phyloP scores from a whole-genome alignment of 345 rosid species.

The Moricandia moricandioides region DNA sequence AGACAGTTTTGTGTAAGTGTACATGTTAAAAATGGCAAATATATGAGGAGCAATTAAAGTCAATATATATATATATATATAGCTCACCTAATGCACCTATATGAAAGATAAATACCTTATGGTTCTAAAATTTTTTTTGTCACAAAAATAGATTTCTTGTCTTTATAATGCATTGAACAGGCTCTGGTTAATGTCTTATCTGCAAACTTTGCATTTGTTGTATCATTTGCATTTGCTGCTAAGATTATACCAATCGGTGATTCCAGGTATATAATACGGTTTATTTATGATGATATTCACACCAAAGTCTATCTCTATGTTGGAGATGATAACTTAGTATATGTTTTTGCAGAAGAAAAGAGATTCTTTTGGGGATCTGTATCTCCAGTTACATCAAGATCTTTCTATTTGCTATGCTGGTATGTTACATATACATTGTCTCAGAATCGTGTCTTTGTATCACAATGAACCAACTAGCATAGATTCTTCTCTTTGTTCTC shows the following conservation, averaged over 20 bases:
- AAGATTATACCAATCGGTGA: slow-evolving; percentile 34
- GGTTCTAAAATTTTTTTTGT: no score
- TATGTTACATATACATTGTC: slow-evolving; percentile 21
- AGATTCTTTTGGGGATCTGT: slow-evolving; percentile 50
- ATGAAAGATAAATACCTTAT: no score
- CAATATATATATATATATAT: no score
- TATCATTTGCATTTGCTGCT: slow-evolving; percentile 42
- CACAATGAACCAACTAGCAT: not conserved
- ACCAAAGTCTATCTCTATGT: not conserved
- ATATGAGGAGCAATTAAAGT: not conserved
- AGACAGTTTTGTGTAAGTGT: not conserved
- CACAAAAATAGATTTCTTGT: no score
- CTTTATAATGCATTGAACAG: slow-evolving; percentile 23
- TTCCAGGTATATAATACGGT: slow-evolving; percentile 43
- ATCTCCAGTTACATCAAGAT: slow-evolving; percentile 82
- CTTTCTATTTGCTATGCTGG: slow-evolving; percentile 66
- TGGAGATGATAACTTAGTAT: not conserved
- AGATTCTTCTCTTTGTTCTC: no score
- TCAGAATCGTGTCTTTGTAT: not conserved
- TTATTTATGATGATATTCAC: not conserved
- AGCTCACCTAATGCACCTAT: no score
- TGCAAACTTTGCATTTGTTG: slow-evolving; percentile 58
- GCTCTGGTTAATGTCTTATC: slow-evolving; percentile 54
- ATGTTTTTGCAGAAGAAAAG: slow-evolving; percentile 36
- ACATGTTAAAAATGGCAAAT: not conserved